Base-by-base conservation (phyloP, 2,329 filamentous ascomycete species). In the Trichothecium roseum region DNA sequence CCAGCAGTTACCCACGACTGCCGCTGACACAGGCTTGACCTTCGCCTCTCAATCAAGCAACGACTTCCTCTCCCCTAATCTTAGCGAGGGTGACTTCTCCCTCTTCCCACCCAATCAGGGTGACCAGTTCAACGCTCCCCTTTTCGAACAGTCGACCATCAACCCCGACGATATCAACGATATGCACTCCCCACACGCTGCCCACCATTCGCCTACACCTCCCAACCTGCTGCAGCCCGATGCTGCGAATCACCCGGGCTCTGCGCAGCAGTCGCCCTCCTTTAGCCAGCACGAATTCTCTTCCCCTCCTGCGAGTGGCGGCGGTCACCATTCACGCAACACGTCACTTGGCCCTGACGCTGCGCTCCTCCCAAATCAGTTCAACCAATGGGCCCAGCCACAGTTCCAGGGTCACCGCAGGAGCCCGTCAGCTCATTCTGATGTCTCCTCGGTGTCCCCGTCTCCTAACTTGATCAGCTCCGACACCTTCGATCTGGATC, bases 341-440 rank as follows among this genome's bases (percentile, higher is more conserved):
- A 30, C 32, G 18, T 77, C 73, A 4, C 62, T 78, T 3, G 69
- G 69, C 1, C 72, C 72, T 3, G 69, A 74, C 49, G 67, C 70
- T 5, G 72, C 73, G 2, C 55, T 76, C n/a, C 55, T 73, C 18
- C 64, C 63, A 3, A 62, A 57, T n/a, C 71, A 74, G 43, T 45
- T 67, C 32, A 48, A 46, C 36, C 71, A 76, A 40, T 77, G 72
- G 72, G 65, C 47, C 29, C 65, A 67, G 37, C 58, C 64, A 12
- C 69, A 74, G 40, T 95, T 94, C 51, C 81, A 84, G 45, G 69
- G 74, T n/a, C 89, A 95, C 54, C 74, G 87, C 47, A 77, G 88
- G 50, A 79, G 76, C 27, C 84, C 85, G 1, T 95, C 88, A n/a
- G 89, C 95, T 47, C 86, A 81, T 50, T 94, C 87, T 3, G 89